Base-by-base conservation (phyloP, 805 yeast genomes). In the Starmerella apicola region DNA sequence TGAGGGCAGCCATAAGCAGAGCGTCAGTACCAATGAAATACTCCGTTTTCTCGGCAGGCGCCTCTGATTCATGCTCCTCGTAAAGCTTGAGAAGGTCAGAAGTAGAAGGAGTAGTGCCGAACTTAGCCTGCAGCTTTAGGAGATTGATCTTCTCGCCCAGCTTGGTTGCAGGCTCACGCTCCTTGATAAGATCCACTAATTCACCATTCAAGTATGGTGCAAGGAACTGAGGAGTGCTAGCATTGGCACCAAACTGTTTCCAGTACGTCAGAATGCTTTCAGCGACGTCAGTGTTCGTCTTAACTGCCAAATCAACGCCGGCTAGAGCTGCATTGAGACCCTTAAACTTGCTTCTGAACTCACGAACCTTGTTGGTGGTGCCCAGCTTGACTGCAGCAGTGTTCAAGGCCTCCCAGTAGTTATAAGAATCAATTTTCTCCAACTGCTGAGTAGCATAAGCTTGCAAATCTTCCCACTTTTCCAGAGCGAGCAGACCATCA, bases 21-120 rank as follows among this genome's bases (percentile, higher is more conserved):
- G 81, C 69, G 39, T 78, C 83, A 44, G 79, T 76, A 5, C 80
- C 81, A 2, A 74, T 55, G 46, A 77, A 79, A 55, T 78, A 80
- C 54, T 85, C 95, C 30, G 79, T 52, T 72, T 71, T 5, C 48
- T 46, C 21, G 52, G 35, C 34, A 69, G 57, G 27, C 65, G 54
- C 15, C 51, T 56, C 42, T 58, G 62, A 40, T 67, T 65, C 19
- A 38, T 45, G 45, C 13, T 55, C 47, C 13, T 60, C 57, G 53
- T 68, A 78, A 22, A 60, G 60, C 0, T 40, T 35, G n/a, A 71
- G 52, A 35, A 66, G 61, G 3, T 57, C 58, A 0, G 39, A 17
- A 18, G 64, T 50, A 45, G 58, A 15, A n/a, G n/a, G n/a, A n/a
- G n/a, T n/a, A n/a, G n/a, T n/a, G n/a, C n/a, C n/a, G n/a, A n/a